Evolutionary conservation across 2,329 filamentous ascomycete species (phyloP).

Genomic region (Coniochaeta sp.): DNA sequence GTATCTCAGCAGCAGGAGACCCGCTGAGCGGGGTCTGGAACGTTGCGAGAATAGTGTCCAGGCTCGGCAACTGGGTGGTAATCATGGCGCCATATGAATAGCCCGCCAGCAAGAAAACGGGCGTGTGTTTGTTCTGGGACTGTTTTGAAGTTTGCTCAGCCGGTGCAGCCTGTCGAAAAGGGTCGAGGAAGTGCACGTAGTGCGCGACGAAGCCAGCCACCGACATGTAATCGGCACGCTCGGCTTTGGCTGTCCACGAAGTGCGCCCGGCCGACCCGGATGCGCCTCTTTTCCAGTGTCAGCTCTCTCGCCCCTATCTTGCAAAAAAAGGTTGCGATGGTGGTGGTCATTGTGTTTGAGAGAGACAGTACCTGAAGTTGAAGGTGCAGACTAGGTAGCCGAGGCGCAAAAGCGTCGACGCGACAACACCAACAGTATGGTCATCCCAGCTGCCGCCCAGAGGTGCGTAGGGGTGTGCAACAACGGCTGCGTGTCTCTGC

Average conservation of each 20-base stretch:
- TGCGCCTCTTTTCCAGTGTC: constrained; percentile 55
- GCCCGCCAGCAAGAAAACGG: constrained; percentile 58
- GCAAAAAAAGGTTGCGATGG: no score
- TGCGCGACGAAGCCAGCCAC: constrained; percentile 72
- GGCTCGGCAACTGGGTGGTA: constrained; percentile 61
- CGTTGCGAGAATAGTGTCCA: constrained; percentile 48
- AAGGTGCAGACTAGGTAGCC: constrained; percentile 81
- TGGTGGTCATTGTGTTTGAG: not conserved
- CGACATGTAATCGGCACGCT: constrained; percentile 75
- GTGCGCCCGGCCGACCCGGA: constrained; percentile 67
- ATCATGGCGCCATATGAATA: constrained; percentile 91
- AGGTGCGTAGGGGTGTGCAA: constrained; percentile 88
- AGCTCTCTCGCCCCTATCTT: not conserved
- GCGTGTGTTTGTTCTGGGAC: constrained; percentile 7
- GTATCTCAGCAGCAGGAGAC: constrained; percentile 60
- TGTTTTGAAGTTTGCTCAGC: not conserved
- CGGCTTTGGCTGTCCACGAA: constrained; percentile 79
- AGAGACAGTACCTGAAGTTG: constrained; percentile 83
- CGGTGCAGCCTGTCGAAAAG: constrained; percentile 17
- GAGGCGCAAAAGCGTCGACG: constrained; percentile 54
- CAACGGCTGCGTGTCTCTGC: constrained; percentile 48
- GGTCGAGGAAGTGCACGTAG: constrained; percentile 58
- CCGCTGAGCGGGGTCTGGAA: constrained; percentile 48
- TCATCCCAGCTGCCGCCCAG: constrained; percentile 85
- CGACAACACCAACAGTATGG: constrained; percentile 62